These are phyloP conservation scores for Penium margaritaceum DNA, from an alignment of 139 green algal species.

Conservation along the genomic window DNA sequence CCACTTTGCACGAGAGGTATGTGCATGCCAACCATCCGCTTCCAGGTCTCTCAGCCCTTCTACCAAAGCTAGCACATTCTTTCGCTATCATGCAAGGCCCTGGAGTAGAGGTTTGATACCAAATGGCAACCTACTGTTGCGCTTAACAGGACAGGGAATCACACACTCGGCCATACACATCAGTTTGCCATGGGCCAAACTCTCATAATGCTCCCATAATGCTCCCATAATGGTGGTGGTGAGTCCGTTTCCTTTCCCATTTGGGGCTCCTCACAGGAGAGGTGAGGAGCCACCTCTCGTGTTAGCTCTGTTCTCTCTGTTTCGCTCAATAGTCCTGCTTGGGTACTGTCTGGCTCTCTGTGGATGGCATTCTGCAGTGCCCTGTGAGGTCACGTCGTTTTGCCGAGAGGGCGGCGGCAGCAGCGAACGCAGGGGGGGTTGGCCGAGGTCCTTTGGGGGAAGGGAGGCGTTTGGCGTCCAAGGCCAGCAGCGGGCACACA, in stretches of 20 bases:
- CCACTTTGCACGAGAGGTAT: constrained; percentile 35
- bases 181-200: neutral
- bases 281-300: neutral
- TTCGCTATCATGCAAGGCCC: neutral
- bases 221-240: neutral
- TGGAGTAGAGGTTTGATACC: neutral
- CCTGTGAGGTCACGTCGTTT: constrained; percentile 6
- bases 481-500: constrained; percentile 6
- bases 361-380: constrained; percentile 5
- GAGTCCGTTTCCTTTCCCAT: neutral
- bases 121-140: too few species aligned
- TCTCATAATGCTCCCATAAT: neutral
- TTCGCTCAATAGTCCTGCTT: neutral
- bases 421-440: constrained; percentile 8
- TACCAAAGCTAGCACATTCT: neutral
- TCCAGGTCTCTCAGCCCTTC: neutral
- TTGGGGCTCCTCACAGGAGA: neutral
- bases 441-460: neutral
- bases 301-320: neutral
- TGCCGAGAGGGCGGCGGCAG: constrained; percentile 13
- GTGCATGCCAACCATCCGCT: neutral
- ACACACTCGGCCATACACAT: too few species aligned
- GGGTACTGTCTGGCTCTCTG: too few species aligned
- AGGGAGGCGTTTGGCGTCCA: constrained; percentile 14
- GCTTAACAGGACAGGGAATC: too few species aligned